Conservation (phyloP, 1,139 yeast species). For the Geotrichum reessii region DNA sequence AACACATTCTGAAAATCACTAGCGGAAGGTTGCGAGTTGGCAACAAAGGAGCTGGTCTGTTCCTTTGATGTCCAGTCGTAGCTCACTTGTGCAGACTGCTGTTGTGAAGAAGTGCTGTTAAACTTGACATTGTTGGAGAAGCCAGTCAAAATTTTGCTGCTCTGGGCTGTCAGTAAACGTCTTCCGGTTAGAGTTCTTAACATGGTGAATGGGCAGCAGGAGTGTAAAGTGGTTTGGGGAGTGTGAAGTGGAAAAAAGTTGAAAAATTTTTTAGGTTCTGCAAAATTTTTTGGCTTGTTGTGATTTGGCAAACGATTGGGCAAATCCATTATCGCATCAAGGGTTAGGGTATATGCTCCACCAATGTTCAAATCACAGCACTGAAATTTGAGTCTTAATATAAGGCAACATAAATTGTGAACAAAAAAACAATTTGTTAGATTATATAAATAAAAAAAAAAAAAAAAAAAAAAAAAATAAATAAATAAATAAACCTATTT, state of each 20-base stretch:
- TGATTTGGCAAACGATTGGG: not conserved
- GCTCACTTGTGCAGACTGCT: not conserved
- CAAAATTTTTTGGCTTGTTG: not conserved
- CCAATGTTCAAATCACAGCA: not conserved
- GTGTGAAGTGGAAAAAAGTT: not conserved
- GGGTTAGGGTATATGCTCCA: not conserved
- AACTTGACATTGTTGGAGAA: slow-evolving; percentile 1
- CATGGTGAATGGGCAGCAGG: not conserved
- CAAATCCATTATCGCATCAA: not conserved
- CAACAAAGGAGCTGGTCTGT: not conserved
- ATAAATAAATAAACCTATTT: not conserved
- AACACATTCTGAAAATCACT: slow-evolving; percentile 13
- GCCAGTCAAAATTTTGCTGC: slow-evolving; percentile 1
- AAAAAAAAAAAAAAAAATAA: not conserved
- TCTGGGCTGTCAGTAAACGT: slow-evolving; percentile 5
- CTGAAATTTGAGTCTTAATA: too few relatives aligned
- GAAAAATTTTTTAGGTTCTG: not conserved
- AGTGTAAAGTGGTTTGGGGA: not conserved
- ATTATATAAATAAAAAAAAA: too few relatives aligned
- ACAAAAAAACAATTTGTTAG: too few relatives aligned
- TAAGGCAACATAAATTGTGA: too few relatives aligned
- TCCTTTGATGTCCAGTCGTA: slow-evolving; percentile 15
- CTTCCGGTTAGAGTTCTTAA: slow-evolving; percentile 9
- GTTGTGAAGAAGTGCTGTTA: slow-evolving; percentile 1
- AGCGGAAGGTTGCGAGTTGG: slow-evolving; percentile 8